Percentiles rank a stretch among this genome's conserved stretches.
phyloP scores from a whole-genome alignment of 2,329 filamentous ascomycete species.

The Xylariaceae sp. region DNA sequence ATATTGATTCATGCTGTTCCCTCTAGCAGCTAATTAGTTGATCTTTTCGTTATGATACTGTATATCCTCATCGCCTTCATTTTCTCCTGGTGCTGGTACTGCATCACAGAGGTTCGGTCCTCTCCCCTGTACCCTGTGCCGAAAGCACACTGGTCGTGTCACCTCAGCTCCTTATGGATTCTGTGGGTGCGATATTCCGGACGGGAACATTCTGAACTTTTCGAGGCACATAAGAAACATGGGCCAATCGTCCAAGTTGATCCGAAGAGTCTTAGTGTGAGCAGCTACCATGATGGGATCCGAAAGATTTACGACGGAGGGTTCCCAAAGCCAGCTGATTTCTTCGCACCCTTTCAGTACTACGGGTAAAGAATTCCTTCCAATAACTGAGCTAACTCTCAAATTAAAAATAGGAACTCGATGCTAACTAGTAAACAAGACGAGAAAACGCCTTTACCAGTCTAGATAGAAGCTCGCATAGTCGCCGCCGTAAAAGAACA shows the following conservation, averaged over 20 bases:
- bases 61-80: no score
- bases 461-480: not conserved
- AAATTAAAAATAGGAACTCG: not conserved
- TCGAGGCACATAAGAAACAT: conserved; percentile 6
- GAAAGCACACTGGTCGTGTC: conserved; percentile 7
- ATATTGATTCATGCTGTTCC: no score
- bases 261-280: conserved; percentile 8
- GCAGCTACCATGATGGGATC: conserved; percentile 8
- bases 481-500: not conserved
- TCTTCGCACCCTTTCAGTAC: conserved; percentile 4
- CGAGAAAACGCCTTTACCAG: not conserved
- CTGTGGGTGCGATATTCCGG: conserved; percentile 3
- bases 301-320: conserved; percentile 8
- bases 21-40: no score
- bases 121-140: no score
- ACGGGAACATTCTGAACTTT: not conserved
- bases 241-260: conserved; percentile 6
- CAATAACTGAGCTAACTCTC: not conserved
- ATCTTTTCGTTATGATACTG: no score
- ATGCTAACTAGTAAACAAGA: no score
- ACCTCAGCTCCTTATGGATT: conserved; percentile 5
- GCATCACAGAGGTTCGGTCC: no score
- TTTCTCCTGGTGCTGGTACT: no score
- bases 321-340: conserved; percentile 6
- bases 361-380: conserved; percentile 2